Conservation (phyloP, 192 early-diverging fungal genomes). For the Ramicandelaber brevisporus region DNA sequence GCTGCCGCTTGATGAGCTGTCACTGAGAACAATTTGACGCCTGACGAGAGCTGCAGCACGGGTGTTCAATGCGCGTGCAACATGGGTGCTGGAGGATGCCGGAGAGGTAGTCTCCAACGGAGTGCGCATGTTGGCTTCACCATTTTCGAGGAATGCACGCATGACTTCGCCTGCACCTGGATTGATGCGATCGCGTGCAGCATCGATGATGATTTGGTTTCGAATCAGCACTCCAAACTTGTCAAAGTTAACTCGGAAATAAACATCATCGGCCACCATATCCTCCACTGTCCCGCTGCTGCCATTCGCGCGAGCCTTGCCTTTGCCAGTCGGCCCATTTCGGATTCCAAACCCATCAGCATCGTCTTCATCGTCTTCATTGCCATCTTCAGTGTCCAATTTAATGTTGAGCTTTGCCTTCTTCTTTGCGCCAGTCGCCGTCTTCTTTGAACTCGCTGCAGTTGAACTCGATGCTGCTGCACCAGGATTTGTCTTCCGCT, state of each 20-base stretch:
- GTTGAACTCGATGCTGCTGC: no score
- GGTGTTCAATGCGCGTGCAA: no score
- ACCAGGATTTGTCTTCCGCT: no score
- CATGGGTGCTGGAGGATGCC: no score
- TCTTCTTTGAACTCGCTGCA: conserved; percentile 1
- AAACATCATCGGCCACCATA: conserved; percentile 23
- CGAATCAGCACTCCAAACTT: conserved; percentile 36
- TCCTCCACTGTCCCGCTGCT: conserved; percentile 1
- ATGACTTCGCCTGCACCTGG: conserved; percentile 28
- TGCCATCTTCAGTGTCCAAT: conserved; percentile 3
- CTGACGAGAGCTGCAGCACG: no score
- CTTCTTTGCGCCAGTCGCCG: background rate
- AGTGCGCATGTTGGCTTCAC: conserved; percentile 28
- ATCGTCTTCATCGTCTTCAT: background rate
- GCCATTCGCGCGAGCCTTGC: no score
- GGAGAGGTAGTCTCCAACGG: no score
- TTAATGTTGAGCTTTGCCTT: background rate
- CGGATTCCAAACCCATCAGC: background rate
- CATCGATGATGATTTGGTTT: conserved; percentile 32
- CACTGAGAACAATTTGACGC: no score
- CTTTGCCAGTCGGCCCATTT: no score
- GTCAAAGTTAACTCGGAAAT: conserved; percentile 37
- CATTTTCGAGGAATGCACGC: conserved; percentile 24
- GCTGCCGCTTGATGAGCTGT: no score
- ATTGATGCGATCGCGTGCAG: conserved; percentile 31